Evolutionary conservation across 2,329 filamentous ascomycete genomes (phyloP).

Genomic region (Penicillium paneum): DNA sequence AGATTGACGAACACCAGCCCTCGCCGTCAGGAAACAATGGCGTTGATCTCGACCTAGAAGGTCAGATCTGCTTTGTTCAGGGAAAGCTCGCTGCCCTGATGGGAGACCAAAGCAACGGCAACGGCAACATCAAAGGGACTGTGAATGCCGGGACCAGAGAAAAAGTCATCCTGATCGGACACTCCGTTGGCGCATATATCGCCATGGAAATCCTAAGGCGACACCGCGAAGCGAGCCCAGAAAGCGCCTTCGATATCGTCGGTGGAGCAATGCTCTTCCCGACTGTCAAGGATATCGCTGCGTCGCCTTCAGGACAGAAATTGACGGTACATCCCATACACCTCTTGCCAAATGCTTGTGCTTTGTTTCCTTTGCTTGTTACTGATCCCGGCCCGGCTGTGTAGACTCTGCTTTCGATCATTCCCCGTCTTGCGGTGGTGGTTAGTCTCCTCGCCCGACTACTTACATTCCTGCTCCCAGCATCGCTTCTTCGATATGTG

Average conservation of each 20-base stretch:
- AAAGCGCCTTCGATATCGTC: slow-evolving; percentile 37
- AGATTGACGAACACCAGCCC: slow-evolving; percentile 19
- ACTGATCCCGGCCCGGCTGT: not conserved
- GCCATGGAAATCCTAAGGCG: slow-evolving; percentile 64
- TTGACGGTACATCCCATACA: slow-evolving; percentile 39
- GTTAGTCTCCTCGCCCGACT: slow-evolving; percentile 41
- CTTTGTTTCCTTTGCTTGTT: not conserved
- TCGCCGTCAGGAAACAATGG: not conserved
- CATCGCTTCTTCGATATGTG: slow-evolving; percentile 38
- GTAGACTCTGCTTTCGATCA: slow-evolving; percentile 31
- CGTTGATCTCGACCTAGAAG: slow-evolving; percentile 37
- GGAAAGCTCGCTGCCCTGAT: slow-evolving; percentile 43
- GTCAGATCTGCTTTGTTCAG: slow-evolving; percentile 52
- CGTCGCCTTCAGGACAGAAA: slow-evolving; percentile 58
- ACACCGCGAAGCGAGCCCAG: slow-evolving; percentile 40
- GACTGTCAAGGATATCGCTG: slow-evolving; percentile 68
- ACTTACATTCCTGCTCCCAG: slow-evolving; percentile 45
- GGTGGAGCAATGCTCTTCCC: slow-evolving; percentile 68
- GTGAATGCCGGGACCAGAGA: not conserved
- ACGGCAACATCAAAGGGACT: not conserved
- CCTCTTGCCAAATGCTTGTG: not conserved
- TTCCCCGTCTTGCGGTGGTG: slow-evolving; percentile 40
- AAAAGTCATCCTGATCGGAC: slow-evolving; percentile 64
- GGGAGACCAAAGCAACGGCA: not conserved
- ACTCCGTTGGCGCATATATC: slow-evolving; percentile 73